These are phyloP conservation scores for Neurospora tetraspora DNA, from an alignment of 495 filamentous ascomycete genomes.

Conservation along the genomic window DNA sequence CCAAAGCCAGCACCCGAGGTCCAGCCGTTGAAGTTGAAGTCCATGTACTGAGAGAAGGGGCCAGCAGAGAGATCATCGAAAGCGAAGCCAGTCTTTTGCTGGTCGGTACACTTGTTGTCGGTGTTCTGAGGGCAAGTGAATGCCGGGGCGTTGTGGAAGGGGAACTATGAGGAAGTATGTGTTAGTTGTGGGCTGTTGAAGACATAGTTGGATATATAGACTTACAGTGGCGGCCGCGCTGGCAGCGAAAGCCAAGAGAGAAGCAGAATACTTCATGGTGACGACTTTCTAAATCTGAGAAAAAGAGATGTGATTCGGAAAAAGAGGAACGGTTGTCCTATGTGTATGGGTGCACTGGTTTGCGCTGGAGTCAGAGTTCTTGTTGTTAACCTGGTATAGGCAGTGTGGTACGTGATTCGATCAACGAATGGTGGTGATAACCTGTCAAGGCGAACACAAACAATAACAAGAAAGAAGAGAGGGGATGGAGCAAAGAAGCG, in stretches of 20 bases:
- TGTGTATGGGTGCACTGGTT: background rate
- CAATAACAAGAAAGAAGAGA: constrained; percentile 21
- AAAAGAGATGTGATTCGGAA: constrained; percentile 8
- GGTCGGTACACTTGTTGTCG: constrained; percentile 61
- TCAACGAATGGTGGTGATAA: constrained; percentile 16
- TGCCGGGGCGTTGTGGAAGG: constrained; percentile 48
- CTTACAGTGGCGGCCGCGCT: constrained; percentile 48
- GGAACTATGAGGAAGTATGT: constrained; percentile 7
- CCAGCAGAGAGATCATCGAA: constrained; percentile 56
- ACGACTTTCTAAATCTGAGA: background rate
- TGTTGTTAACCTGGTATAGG: background rate
- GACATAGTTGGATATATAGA: background rate
- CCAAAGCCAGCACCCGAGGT: constrained; percentile 47
- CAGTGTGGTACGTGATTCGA: background rate
- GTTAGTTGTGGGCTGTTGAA: constrained; percentile 9
- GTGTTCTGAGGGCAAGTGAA: constrained; percentile 64
- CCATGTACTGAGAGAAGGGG: constrained; percentile 55
- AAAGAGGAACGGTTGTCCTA: constrained; percentile 8
- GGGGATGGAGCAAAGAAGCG: constrained; percentile 42
- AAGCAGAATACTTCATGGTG: constrained; percentile 40
- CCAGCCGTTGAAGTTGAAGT: constrained; percentile 65
- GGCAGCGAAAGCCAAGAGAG: constrained; percentile 47
- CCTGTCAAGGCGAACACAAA: constrained; percentile 5
- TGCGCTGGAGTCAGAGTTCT: background rate
- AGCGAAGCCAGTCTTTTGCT: constrained; percentile 60